Conservation (phyloP, 345 rosid genomes). For the Hirschfeldia incana region DNA sequence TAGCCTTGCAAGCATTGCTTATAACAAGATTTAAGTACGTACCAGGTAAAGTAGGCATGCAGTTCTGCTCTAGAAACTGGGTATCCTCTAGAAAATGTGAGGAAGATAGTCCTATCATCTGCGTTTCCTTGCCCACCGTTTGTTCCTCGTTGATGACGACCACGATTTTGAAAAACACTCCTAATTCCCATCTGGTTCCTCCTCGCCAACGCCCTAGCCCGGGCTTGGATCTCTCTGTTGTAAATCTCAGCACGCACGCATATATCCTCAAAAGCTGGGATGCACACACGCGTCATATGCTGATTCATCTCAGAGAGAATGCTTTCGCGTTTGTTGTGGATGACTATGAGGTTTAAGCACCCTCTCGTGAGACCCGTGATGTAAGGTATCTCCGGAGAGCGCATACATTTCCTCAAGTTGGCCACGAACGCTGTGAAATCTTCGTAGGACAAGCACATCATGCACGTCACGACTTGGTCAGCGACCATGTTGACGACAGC, state of each 20-base stretch:
- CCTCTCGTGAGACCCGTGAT: constrained; percentile 35
- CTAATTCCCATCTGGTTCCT: not conserved
- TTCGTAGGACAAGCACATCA: constrained; percentile 43
- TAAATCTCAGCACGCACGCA: not conserved
- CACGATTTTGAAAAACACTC: not conserved
- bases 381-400: constrained; percentile 29
- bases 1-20: not conserved
- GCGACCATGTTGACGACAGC: constrained; percentile 41
- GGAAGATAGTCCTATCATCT: not conserved
- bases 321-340: constrained; percentile 40
- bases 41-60: not conserved
- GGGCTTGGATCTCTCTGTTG: not conserved
- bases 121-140: not conserved
- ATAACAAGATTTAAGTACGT: not conserved
- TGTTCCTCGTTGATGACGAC: too few species aligned
- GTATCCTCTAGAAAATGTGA: not conserved
- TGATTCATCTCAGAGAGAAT: constrained; percentile 33
- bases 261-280: constrained; percentile 55
- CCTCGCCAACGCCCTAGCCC: not conserved
- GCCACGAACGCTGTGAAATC: not conserved
- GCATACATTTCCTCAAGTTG: not conserved
- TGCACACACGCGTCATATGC: constrained; percentile 46
- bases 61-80: not conserved
- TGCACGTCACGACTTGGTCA: constrained; percentile 49
- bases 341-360: constrained; percentile 35